Base-by-base conservation (phyloP, 805 yeast genomes). In the Candida xyloterini region DNA sequence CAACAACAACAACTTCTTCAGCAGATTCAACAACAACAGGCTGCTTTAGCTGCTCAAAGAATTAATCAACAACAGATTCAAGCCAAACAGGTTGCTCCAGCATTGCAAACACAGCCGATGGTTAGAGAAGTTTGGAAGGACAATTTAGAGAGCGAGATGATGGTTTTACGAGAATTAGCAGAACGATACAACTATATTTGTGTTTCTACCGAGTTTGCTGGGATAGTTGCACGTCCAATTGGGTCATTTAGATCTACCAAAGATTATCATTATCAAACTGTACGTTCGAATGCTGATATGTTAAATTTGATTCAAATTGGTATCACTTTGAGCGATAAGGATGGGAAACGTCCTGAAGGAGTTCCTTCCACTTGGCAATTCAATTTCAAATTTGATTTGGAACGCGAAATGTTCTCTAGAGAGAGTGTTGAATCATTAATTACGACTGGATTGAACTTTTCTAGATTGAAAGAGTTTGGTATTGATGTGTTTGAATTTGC, bases 251-350 rank as follows among this genome's bases (percentile, higher is more conserved):
- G 87, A 53, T 80, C 93, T 2, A 85, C 93, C 11, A 74, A 84
- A 16, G 98, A 93, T 61, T 93, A 89, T 63, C 98, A 93, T 62
- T 93, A 91, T 59, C 99, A 93, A 63, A 91, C 98, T 0, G 74
- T 93, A 65, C 75, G 99, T 56, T 73, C 95, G 8, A 93, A 93
- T 60, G 85, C 93, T 3, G 99, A 93, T 62, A 70, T 93, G 40
- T 65, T 90, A 50, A 81, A 83, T 52, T 77, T 93, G 42, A 81
- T 93, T 40, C 99, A 93, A 63, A 74, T 93, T 39, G 95, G 95
- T 18, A 68, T 88, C 29, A 80, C 95, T 0, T 62, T 88, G 16
- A 70, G 86, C 40, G 93, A 84, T 57, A 68, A 70, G 30, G 71
- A 70, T 38, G 93, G 91, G 10, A 78, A 75, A 43, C 78, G 77